These are phyloP conservation scores for Penicillium sp. DNA, from an alignment of 2,329 filamentous ascomycete species.

Conservation along the genomic window DNA sequence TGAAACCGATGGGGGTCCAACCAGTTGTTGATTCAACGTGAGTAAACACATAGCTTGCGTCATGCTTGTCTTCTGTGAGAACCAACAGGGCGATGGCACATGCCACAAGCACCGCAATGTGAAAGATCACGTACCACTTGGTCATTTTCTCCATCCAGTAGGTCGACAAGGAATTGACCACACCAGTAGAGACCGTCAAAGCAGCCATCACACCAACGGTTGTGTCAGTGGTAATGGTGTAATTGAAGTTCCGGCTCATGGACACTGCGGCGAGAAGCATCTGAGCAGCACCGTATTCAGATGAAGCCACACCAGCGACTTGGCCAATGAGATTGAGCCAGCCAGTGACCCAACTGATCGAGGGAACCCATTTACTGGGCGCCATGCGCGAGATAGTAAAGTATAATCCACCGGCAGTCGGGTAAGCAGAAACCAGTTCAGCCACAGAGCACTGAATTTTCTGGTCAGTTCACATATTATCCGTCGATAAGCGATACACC, in stretches of 20 bases:
- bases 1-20: conserved; percentile 57
- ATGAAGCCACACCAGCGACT: conserved; percentile 56
- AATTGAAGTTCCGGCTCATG: conserved; percentile 51
- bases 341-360: conserved; percentile 51
- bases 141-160: conserved; percentile 61
- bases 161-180: conserved; percentile 58
- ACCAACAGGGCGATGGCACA: conserved; percentile 55
- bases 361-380: conserved; percentile 49
- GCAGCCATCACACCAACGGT: conserved; percentile 58
- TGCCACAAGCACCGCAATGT: conserved; percentile 53
- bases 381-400: conserved; percentile 58
- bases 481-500: background rate
- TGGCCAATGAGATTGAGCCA: conserved; percentile 57
- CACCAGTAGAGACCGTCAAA: conserved; percentile 52
- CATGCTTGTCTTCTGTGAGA: conserved; percentile 53
- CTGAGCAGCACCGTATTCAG: conserved; percentile 58
- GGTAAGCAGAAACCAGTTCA: conserved; percentile 59
- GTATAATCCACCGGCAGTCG: conserved; percentile 57
- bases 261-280: conserved; percentile 58
- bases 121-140: conserved; percentile 59
- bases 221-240: conserved; percentile 47
- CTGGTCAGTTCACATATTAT: background rate
- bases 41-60: conserved; percentile 56
- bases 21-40: conserved; percentile 53
- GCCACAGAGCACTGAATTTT: conserved; percentile 46